phyloP scores from a whole-genome alignment of 2,329 filamentous ascomycete species.

The Cercospora sojina region DNA sequence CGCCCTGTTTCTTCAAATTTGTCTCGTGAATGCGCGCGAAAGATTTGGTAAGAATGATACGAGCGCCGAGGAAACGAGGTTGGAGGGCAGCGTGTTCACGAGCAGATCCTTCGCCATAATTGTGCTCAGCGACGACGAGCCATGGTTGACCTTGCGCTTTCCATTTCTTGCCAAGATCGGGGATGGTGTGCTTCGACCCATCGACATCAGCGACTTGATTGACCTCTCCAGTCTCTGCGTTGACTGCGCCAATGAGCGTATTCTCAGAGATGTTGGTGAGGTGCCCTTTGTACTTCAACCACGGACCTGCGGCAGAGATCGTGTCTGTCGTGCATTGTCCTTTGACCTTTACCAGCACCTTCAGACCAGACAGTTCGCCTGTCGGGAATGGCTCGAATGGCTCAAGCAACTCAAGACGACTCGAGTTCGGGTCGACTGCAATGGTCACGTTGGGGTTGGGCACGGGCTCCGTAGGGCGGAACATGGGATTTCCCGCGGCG shows the following conservation, averaged over 20 bases:
- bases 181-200: slow-evolving; percentile 68
- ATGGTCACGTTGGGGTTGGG: slow-evolving; percentile 71
- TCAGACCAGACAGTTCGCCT: slow-evolving; percentile 69
- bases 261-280: slow-evolving; percentile 97
- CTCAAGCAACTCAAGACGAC: slow-evolving; percentile 85
- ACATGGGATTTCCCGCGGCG: slow-evolving; percentile 70
- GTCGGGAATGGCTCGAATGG: slow-evolving; percentile 82
- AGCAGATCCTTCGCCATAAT: slow-evolving; percentile 90
- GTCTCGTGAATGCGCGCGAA: slow-evolving; percentile 95
- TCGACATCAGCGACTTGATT: slow-evolving; percentile 88
- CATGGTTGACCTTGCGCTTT: slow-evolving; percentile 72
- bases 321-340: slow-evolving; percentile 99
- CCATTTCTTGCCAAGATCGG: slow-evolving; percentile 83
- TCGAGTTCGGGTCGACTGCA: slow-evolving; percentile 80
- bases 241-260: slow-evolving; percentile 92
- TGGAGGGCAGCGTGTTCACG: slow-evolving; percentile 88
- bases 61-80: slow-evolving; percentile 83
- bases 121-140: slow-evolving; percentile 96
- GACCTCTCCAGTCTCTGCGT: slow-evolving; percentile 87
- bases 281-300: slow-evolving; percentile 99
- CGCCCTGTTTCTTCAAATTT: slow-evolving; percentile 95
- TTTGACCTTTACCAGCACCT: slow-evolving; percentile 91
- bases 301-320: slow-evolving; percentile 93
- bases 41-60: slow-evolving; percentile 79
- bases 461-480: slow-evolving; percentile 69